Percentiles rank a stretch among this genome's conserved stretches.
Conservation (phyloP, 192 early-diverging fungal species). For the Thoreauomyces humboldtii region DNA sequence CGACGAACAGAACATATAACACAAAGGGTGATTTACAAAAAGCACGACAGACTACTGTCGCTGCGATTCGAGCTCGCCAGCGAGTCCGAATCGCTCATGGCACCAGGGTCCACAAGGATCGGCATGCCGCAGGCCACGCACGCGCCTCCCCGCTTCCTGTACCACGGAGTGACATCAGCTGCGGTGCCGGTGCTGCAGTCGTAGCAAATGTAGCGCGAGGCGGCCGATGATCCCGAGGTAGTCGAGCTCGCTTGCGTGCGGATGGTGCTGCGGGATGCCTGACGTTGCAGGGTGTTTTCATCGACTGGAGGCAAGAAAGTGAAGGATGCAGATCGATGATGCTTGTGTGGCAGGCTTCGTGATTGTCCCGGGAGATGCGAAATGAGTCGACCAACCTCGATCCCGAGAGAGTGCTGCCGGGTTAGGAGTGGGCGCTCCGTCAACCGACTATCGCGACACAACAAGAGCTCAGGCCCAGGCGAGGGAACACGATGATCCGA, state of each 20-base stretch:
- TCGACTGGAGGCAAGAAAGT: no score
- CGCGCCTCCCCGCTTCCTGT: background rate
- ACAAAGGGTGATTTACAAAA: constrained; percentile 11
- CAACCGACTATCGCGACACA: no score
- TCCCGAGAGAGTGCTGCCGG: no score
- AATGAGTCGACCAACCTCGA: no score
- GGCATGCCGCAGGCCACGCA: background rate
- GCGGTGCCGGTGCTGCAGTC: background rate
- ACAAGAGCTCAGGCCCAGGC: no score
- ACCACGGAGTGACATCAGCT: background rate
- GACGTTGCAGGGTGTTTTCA: background rate
- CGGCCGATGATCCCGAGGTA: background rate
- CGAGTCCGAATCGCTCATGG: background rate
- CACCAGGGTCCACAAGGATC: background rate
- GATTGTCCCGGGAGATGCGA: background rate
- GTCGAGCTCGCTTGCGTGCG: background rate
- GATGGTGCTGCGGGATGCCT: background rate
- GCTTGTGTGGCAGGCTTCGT: background rate
- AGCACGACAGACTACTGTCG: background rate
- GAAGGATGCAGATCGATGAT: no score
- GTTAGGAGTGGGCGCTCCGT: no score
- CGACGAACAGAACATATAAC: no score
- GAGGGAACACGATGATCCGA: no score
- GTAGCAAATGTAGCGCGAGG: background rate
- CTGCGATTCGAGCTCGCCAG: background rate